A percentile compares a stretch with the other conserved stretches of the same genome.
Conservation (phyloP, 306 rosid genomes). For the Inga oerstediana region DNA sequence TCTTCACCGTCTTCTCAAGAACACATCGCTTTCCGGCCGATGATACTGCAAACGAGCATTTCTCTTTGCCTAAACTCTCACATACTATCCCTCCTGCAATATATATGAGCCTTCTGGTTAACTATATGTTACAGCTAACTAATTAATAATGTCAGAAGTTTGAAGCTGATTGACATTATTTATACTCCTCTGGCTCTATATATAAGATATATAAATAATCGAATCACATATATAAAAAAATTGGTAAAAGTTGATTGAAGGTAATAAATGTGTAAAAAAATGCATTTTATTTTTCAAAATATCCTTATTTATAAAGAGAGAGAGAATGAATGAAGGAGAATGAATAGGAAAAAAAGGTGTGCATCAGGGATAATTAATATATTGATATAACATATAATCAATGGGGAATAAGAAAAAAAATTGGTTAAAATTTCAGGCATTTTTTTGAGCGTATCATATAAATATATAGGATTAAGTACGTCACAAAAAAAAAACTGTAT, state of each 20-base stretch:
- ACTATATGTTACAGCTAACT: no score
- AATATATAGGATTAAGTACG: no score
- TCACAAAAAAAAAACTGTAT: no score
- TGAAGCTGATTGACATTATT: not conserved
- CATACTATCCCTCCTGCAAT: conserved; percentile 55
- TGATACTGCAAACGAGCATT: conserved; percentile 79
- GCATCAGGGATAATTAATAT: no score
- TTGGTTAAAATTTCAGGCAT: no score
- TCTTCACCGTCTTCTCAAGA: conserved; percentile 67
- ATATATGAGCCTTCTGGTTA: not conserved
- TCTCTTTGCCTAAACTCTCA: conserved; percentile 55
- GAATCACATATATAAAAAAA: no score
- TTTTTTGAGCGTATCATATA: no score
- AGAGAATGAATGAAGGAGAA: no score
- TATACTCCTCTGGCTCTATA: not conserved
- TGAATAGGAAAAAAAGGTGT: no score
- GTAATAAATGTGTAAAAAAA: no score
- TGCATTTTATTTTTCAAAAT: not conserved
- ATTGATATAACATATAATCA: no score
- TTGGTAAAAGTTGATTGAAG: not conserved
- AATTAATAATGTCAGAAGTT: not conserved
- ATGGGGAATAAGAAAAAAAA: no score
- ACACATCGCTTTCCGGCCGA: conserved; percentile 71
- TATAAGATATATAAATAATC: not conserved
- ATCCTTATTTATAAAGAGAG: not conserved